Evolutionary conservation across 768 basidiomycete genomes (phyloP).

Genomic region (Lactarius tabidus): DNA sequence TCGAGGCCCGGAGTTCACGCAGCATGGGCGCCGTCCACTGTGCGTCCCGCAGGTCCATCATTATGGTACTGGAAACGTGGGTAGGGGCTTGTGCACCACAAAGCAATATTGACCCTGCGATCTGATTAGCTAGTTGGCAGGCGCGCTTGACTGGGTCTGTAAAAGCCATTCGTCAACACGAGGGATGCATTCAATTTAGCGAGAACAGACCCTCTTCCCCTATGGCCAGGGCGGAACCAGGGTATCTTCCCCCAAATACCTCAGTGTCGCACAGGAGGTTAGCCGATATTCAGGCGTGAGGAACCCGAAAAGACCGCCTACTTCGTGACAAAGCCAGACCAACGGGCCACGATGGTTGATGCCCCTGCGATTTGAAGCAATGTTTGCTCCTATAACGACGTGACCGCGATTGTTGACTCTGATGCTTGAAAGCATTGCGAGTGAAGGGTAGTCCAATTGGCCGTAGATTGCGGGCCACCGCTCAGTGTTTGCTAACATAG

Average conservation of each 20-base stretch:
- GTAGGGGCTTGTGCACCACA: slow-evolving; percentile 7
- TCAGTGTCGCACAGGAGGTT: not conserved
- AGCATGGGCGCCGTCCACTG: slow-evolving; percentile 13
- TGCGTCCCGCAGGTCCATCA: slow-evolving; percentile 3
- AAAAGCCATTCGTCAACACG: not conserved
- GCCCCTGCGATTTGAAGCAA: slow-evolving; percentile 1
- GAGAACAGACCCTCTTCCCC: slow-evolving; percentile 8
- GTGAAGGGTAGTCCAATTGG: slow-evolving; percentile 5
- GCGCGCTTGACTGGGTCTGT: slow-evolving; percentile 11
- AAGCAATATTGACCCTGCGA: slow-evolving; percentile 9
- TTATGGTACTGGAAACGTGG: slow-evolving; percentile 1
- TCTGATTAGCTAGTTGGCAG: slow-evolving; percentile 11
- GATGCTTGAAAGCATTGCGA: slow-evolving; percentile 9
- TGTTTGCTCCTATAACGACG: slow-evolving; percentile 13
- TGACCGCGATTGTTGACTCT: slow-evolving; percentile 13
- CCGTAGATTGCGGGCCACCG: slow-evolving; percentile 17
- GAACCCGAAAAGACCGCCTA: not conserved
- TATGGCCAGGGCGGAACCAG: slow-evolving; percentile 3
- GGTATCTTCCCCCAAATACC: slow-evolving; percentile 13
- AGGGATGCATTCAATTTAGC: not conserved
- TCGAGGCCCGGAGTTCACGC: slow-evolving; percentile 15
- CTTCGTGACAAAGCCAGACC: slow-evolving; percentile 18
- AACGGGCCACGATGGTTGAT: slow-evolving; percentile 13
- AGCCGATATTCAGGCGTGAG: not conserved
- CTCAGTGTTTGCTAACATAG: slow-evolving; percentile 9